Conservation (phyloP, 1,284 basidiomycete species). For the Sanguinoderma infundibulare region DNA sequence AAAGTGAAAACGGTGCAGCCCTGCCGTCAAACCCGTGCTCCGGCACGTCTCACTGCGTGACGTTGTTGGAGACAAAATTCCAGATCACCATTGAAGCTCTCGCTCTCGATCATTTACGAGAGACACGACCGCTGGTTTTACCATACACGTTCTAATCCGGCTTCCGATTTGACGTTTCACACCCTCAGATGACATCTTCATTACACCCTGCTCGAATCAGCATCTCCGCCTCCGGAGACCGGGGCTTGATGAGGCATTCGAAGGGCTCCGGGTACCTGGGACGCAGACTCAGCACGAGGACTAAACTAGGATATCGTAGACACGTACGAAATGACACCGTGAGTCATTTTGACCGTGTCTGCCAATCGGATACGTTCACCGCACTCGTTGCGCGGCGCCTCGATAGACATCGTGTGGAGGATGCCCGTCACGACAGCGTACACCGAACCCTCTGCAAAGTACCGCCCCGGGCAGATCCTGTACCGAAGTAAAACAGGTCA, state of each 20-base stretch:
- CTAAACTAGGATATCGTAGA: background rate
- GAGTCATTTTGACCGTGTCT: background rate
- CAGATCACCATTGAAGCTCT: too few relatives aligned
- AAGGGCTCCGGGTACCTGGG: constrained; percentile 54
- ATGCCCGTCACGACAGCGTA: background rate
- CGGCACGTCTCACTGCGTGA: too few relatives aligned
- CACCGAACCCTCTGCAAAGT: constrained; percentile 7
- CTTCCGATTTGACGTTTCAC: too few relatives aligned
- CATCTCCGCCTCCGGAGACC: constrained; percentile 54
- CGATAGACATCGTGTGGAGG: constrained; percentile 3
- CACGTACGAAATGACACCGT: background rate
- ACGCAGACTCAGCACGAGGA: too few relatives aligned
- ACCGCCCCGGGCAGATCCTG: constrained; percentile 7
- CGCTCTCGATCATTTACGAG: too few relatives aligned
- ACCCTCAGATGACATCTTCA: too few relatives aligned
- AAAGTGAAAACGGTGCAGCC: too few relatives aligned
- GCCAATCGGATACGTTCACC: background rate
- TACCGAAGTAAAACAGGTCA: background rate
- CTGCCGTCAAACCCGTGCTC: too few relatives aligned
- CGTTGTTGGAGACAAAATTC: too few relatives aligned
- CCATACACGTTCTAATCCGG: too few relatives aligned
- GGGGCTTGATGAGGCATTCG: constrained; percentile 59
- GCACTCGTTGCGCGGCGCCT: background rate
- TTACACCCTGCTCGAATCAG: constrained; percentile 40
- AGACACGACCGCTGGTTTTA: too few relatives aligned